Evolutionary conservation across 1,284 basidiomycete species (phyloP).

Genomic region (Crocinoboletus sp.): DNA sequence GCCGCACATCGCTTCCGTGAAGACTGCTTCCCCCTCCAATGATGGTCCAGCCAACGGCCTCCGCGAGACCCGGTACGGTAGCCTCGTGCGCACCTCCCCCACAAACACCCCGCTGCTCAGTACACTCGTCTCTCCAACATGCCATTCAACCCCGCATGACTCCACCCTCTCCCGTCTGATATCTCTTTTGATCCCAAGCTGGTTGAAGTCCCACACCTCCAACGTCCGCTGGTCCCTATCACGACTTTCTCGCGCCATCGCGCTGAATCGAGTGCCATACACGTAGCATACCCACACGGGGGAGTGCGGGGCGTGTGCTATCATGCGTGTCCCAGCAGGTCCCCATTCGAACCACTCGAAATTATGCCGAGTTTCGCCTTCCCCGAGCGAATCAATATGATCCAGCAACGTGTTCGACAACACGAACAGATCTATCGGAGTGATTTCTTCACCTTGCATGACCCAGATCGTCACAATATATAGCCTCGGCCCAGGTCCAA

Average conservation of each 20-base stretch:
- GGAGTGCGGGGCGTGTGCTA: constrained; percentile 35
- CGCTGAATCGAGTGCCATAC: constrained; percentile 46
- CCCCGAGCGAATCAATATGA: constrained; percentile 26
- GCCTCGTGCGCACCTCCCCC: constrained; percentile 38
- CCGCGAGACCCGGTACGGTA: constrained; percentile 40
- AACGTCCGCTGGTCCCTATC: constrained; percentile 16
- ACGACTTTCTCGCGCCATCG: constrained; percentile 9
- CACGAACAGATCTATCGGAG: constrained; percentile 43
- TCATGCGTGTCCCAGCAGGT: constrained; percentile 40
- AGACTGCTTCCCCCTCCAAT: constrained; percentile 13
- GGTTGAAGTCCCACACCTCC: constrained; percentile 52
- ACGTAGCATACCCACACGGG: constrained; percentile 57
- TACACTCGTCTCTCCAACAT: constrained; percentile 24
- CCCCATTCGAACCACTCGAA: constrained; percentile 54
- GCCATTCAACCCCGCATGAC: constrained; percentile 19
- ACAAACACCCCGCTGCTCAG: constrained; percentile 31
- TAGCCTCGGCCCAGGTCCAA: constrained; percentile 41
- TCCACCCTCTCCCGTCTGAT: constrained; percentile 6
- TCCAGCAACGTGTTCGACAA: constrained; percentile 42
- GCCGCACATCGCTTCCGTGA: constrained; percentile 43
- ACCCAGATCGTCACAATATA: constrained; percentile 46
- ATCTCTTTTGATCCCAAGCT: constrained; percentile 36
- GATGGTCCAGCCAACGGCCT: constrained; percentile 14
- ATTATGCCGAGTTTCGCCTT: constrained; percentile 18
- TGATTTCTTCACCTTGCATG: constrained; percentile 20